Percentiles rank a stretch among this genome's conserved stretches.
Evolutionary conservation across 148 eudicot genomes (phyloP).

Genomic region (Pouteria glomerata): DNA sequence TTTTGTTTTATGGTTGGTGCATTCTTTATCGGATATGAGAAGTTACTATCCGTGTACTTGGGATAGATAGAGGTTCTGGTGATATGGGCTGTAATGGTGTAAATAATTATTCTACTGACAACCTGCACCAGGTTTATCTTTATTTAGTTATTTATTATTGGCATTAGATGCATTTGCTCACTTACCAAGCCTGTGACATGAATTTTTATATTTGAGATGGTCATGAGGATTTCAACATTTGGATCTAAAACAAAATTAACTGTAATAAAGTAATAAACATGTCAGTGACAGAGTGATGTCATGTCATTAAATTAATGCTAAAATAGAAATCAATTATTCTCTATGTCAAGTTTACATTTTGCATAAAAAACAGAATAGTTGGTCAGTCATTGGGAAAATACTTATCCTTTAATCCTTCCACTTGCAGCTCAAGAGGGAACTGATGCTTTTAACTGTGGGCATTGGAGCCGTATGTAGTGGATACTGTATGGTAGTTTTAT

Average conservation of each 20-base stretch:
- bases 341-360: not conserved
- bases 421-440: constrained; percentile 84
- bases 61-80: not conserved
- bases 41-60: not conserved
- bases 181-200: too few relatives aligned
- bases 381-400: not conserved
- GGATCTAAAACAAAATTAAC: not conserved
- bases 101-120: not conserved
- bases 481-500: constrained; percentile 70
- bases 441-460: constrained; percentile 68
- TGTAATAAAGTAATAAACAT: too few relatives aligned
- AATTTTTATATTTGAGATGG: not conserved
- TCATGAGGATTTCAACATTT: not conserved
- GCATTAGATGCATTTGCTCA: not conserved
- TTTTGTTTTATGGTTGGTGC: not conserved
- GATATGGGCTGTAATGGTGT: too few relatives aligned
- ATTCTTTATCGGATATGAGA: not conserved
- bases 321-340: not conserved
- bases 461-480: constrained; percentile 86
- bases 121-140: not conserved
- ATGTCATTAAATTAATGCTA: not conserved
- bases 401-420: constrained; percentile 6
- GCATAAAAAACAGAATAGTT: not conserved
- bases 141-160: not conserved
- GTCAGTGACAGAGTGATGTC: too few relatives aligned